Evolutionary conservation across 805 yeast genomes (phyloP).

Genomic region (Saccharomycopsis malanga): DNA sequence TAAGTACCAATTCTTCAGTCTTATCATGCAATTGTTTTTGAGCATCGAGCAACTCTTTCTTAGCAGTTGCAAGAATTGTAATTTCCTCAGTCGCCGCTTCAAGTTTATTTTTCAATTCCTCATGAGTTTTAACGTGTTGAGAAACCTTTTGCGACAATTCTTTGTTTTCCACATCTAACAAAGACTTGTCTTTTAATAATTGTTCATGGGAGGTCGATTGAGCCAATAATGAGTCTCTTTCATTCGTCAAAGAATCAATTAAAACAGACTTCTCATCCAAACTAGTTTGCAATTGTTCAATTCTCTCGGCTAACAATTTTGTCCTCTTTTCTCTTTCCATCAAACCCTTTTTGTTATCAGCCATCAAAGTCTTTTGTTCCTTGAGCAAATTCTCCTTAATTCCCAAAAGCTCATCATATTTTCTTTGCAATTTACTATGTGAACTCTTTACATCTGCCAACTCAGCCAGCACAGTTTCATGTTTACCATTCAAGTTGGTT

Average conservation of each 20-base stretch:
- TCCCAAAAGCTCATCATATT: not conserved
- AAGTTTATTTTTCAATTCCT: no score
- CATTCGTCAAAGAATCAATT: no score
- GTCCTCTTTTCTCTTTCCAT: no score
- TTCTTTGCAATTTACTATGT: not conserved
- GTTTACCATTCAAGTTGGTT: constrained; percentile 25
- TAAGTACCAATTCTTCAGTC: not conserved
- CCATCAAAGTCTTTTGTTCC: no score
- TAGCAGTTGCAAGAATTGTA: not conserved
- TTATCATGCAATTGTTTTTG: not conserved
- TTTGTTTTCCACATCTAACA: not conserved
- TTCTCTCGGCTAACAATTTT: no score
- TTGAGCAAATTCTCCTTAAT: constrained; percentile 1
- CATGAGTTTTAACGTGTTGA: no score
- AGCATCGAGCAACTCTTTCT: not conserved
- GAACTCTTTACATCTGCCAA: not conserved
- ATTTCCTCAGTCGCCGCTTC: not conserved
- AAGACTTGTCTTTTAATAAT: not conserved
- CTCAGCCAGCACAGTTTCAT: constrained; percentile 24
- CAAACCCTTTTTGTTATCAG: no score
- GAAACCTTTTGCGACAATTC: not conserved
- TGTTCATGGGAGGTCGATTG: no score
- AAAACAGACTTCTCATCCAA: no score
- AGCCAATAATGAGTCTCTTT: no score
- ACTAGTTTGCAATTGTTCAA: no score